These are phyloP conservation scores for Skeletonema tropicum DNA, from an alignment of 108 stramenopile species.

Conservation along the genomic window DNA sequence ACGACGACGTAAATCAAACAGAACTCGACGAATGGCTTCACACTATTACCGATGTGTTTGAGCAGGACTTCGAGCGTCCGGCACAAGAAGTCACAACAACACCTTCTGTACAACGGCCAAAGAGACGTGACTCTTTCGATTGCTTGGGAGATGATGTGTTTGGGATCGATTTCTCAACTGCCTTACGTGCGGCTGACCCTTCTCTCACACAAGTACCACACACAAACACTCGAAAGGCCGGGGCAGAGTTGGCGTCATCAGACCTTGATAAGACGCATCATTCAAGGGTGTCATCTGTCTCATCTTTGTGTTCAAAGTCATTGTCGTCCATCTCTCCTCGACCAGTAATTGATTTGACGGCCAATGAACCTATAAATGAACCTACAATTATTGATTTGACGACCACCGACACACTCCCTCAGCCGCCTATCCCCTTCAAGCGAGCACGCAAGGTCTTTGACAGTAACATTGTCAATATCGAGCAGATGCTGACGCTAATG, in stretches of 20 bases:
- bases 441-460: not conserved
- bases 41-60: not conserved
- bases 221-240: not conserved
- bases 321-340: not conserved
- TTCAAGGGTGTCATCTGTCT: not conserved
- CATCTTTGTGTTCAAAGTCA: not conserved
- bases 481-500: not conserved
- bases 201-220: too few species aligned
- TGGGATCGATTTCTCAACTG: not conserved
- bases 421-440: not conserved
- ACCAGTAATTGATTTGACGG: not conserved
- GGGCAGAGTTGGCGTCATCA: too few species aligned
- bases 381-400: not conserved
- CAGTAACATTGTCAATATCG: too few species aligned
- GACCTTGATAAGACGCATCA: too few species aligned
- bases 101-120: not conserved
- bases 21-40: not conserved
- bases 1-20: not conserved
- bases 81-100: not conserved
- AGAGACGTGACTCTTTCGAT: not conserved
- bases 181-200: not conserved
- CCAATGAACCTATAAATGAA: not conserved
- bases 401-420: not conserved
- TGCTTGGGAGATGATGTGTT: too few species aligned
- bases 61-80: not conserved